phyloP scores from a whole-genome alignment of 441 rosid genomes.

The Omphalea diandra region DNA sequence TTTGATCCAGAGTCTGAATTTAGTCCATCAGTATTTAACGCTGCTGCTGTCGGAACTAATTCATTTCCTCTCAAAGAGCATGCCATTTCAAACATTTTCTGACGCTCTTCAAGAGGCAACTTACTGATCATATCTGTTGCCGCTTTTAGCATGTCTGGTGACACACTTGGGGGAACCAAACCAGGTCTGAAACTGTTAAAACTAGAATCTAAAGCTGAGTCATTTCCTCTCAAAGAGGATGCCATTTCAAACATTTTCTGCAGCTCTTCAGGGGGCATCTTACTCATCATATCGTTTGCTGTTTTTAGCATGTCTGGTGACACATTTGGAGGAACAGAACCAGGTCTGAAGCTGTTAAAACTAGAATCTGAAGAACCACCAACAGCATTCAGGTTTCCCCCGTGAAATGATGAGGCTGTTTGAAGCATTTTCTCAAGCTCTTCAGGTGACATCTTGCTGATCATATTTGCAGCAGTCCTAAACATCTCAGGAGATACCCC shows the following conservation, averaged over 20 bases:
- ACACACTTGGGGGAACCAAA: constrained; percentile 50
- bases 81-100: constrained; percentile 79
- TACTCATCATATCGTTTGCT: constrained; percentile 74
- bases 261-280: constrained; percentile 83
- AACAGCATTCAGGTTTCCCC: constrained; percentile 40
- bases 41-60: constrained; percentile 38
- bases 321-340: constrained; percentile 52
- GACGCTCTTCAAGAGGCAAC: constrained; percentile 83
- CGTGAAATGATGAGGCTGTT: constrained; percentile 74
- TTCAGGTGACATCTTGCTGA: constrained; percentile 81
- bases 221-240: constrained; percentile 51
- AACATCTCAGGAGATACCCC: constrained; percentile 81
- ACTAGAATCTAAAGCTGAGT: constrained; percentile 31
- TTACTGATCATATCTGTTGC: constrained; percentile 78
- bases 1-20: constrained; percentile 30
- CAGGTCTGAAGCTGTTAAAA: constrained; percentile 42
- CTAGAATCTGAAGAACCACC: constrained; percentile 33
- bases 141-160: constrained; percentile 78
- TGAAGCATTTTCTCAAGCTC: constrained; percentile 85
- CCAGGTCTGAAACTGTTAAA: constrained; percentile 44
- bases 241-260: constrained; percentile 84
- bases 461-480: constrained; percentile 75
- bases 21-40: constrained; percentile 23
- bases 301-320: constrained; percentile 79
- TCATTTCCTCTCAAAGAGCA: constrained; percentile 52